Evolutionary conservation across 768 basidiomycete genomes (phyloP), one percentile per base, ranked within the genome.

Genomic region (Plicaturopsis crispa): DNA sequence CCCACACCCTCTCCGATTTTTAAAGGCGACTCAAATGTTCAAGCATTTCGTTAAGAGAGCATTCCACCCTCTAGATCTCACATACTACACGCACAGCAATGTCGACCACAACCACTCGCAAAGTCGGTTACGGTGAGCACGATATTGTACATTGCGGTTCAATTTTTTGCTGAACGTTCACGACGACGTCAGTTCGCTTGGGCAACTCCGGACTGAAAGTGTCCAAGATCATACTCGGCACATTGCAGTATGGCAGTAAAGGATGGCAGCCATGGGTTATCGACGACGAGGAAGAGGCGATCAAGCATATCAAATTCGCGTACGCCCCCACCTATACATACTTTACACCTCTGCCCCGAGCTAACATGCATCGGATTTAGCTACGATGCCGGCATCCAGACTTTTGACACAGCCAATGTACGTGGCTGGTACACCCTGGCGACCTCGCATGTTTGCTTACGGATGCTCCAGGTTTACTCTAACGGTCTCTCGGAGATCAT

Each of bases 401-500:
- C 57, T 2, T 61, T 59, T n/a, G 57, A 62, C 33, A 57, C 56
- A 1, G 61, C 59, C 6, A 48, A 60, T 36, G 59, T 58, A 36
- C 32, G 32, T 32, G 21, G 33, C 22, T 35, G 19, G 13, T 39
- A 4, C 11, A 26, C 28, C 20, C 4, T 35, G 16, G 6, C 14
- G 13, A 14, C 17, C 30, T n/a, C 38, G 28, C 13, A 32, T 18
- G 24, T 23, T 14, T 18, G 36, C 36, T 37, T n/a, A 33, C 10
- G 14, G 7, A 16, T 14, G 21, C 28, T 41, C 23, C 23, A 80
- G 77, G 63, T 70, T 0, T 85, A 84, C 49, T 80, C 76, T 1
- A 76, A 81, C 44, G 81, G 81, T 2, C 55, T 62, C 5, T 80
- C 77, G 0, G 86, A 88, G 52, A 49, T 71, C 32, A 67, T 85